Conservation (phyloP, 768 basidiomycete species). For the Hortiboletus campestris region DNA sequence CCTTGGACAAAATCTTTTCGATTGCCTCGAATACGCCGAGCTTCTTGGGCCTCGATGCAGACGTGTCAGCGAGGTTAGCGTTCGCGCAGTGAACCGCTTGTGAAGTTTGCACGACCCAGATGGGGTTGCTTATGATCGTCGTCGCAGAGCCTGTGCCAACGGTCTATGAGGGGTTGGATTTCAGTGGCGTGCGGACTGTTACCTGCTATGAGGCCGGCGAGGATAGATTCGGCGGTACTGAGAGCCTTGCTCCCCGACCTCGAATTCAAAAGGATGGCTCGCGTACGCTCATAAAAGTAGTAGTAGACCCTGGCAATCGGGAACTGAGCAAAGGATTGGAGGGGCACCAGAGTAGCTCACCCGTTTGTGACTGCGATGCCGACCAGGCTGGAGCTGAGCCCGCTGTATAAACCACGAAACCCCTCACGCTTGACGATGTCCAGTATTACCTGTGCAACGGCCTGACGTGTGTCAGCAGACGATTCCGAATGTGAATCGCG, state of each 20-base stretch:
- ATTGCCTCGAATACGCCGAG: conserved; percentile 67
- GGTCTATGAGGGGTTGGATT: not conserved
- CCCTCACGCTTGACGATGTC: conserved; percentile 87
- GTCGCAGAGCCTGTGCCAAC: conserved; percentile 71
- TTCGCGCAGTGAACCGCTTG: conserved; percentile 70
- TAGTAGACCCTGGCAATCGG: conserved; percentile 72
- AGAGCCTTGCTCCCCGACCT: conserved; percentile 65
- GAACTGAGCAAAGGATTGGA: not conserved
- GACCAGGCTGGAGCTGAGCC: conserved; percentile 78
- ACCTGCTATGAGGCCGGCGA: conserved; percentile 88
- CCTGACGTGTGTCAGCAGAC: conserved; percentile 38
- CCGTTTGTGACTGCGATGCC: conserved; percentile 94
- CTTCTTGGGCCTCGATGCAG: conserved; percentile 48
- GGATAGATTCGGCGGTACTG: conserved; percentile 83
- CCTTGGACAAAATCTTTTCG: conserved; percentile 64
- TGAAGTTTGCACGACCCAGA: conserved; percentile 95
- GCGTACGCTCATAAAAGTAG: conserved; percentile 81
- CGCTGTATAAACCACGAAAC: conserved; percentile 79
- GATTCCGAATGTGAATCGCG: not conserved
- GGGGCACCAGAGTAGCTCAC: conserved; percentile 39
- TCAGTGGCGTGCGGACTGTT: conserved; percentile 3
- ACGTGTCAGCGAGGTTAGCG: conserved; percentile 24
- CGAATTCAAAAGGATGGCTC: conserved; percentile 53
- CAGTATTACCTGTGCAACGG: conserved; percentile 60
- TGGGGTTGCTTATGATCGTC: conserved; percentile 85